Evolutionary conservation across 2,329 filamentous ascomycete species (phyloP), one percentile per base, ranked within the genome.

Genomic region (Zymoseptoria pseudotritici): DNA sequence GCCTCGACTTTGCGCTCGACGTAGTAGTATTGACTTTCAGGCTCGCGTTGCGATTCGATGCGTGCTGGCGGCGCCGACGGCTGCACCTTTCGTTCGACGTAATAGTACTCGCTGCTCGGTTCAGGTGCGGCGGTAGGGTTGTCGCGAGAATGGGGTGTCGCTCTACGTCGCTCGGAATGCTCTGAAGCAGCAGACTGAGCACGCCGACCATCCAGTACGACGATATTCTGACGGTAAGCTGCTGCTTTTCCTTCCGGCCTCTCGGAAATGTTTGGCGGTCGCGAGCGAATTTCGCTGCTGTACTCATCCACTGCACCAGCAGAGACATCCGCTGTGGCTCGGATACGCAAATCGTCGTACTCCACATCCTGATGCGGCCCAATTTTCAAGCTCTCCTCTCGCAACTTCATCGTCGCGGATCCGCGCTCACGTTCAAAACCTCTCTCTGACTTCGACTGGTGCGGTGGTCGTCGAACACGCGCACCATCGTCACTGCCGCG

Each of bases 1-100:
- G 59, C 54, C 22, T 58, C 49, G 9, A 62, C 59, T 11, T 55
- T 59, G 31, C 60, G 62, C 50, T 53, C 24, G 20, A 56, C 54
- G 54, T 65, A 65, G 36, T 56, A 58, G 52, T 63, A 65, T 42
- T 63, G 61, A 22, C 55, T 36, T 17, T 60, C 63, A 17, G 31
- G 24, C 19, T 31, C 11, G 2, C 11, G n/a, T 53, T 42, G 19
- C 22, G 50, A 20, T 51, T 58, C n/a, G 59, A 59, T 17, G 52
- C 50, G 36, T 46, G 36, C 36, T 46, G 36, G 36, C 13, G 13
- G 36, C 36, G 36, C 13, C 13, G 36, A 46, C 17, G 36, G 36
- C 36, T 46, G 36, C 36, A 13, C 7, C 36, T 46, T 46, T 46
- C 36, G 36, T 46, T 46, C 36, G 36, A 46, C 13, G 36, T 46